Conservation (phyloP, 257 asterid genomes). For the Paulownia fortunei region DNA sequence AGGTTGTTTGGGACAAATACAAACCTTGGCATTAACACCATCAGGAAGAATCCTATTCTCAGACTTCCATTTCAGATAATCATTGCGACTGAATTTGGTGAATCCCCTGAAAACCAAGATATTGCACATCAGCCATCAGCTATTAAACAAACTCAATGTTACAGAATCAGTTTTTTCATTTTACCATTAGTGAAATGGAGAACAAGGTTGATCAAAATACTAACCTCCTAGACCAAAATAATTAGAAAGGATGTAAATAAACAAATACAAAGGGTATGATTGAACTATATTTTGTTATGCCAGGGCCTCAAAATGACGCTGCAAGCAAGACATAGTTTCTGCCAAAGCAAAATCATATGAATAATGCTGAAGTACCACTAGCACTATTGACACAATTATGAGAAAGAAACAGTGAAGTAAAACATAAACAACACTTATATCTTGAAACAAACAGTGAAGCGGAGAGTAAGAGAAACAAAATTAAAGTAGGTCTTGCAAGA, state of each 20-base stretch:
- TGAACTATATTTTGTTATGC: no score
- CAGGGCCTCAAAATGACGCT: background rate
- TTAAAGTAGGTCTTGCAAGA: background rate
- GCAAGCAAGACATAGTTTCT: background rate
- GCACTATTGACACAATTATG: background rate
- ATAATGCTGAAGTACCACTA: background rate
- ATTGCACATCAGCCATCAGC: background rate
- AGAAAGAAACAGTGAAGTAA: background rate
- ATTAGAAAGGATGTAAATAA: background rate
- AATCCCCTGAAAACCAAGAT: conserved; percentile 41
- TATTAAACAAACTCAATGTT: background rate
- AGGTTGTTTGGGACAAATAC: background rate
- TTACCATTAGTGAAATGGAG: background rate
- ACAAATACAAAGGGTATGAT: background rate
- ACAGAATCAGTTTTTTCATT: background rate
- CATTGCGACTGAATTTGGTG: conserved; percentile 35
- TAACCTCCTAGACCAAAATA: background rate
- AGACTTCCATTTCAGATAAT: conserved; percentile 36
- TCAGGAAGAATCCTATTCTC: conserved; percentile 35
- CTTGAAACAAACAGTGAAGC: background rate
- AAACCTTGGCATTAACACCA: conserved; percentile 55
- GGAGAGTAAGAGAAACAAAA: background rate
- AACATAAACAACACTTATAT: no score
- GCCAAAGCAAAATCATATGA: background rate
- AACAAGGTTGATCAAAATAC: background rate